phyloP scores from a whole-genome alignment of 2,329 filamentous ascomycete species.

The Talaromyces sp. region DNA sequence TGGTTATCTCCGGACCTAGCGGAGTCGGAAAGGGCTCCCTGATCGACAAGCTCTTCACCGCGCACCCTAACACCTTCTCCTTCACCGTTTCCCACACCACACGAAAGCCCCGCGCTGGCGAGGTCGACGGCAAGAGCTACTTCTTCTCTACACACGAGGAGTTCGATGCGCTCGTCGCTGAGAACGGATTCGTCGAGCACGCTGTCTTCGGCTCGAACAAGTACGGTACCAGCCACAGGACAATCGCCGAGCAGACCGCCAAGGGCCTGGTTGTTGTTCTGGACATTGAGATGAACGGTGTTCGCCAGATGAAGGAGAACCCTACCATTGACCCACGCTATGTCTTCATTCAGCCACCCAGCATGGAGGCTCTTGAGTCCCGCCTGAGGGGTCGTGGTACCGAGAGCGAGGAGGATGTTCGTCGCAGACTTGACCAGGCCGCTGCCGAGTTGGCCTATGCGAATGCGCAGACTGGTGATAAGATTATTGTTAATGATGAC shows the following conservation, averaged over 20 bases:
- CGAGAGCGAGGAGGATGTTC: constrained; percentile 73
- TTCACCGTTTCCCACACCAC: constrained; percentile 68
- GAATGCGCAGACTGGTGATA: constrained; percentile 63
- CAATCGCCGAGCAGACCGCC: constrained; percentile 73
- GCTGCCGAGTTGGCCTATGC: constrained; percentile 74
- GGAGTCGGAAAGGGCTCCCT: constrained; percentile 49
- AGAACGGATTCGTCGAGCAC: constrained; percentile 80
- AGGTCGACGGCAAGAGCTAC: constrained; percentile 78
- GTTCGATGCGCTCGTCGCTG: constrained; percentile 69
- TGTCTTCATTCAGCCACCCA: constrained; percentile 82
- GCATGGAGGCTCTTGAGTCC: constrained; percentile 71
- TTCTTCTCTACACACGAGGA: constrained; percentile 70
- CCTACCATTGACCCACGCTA: constrained; percentile 71
- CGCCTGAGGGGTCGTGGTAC: constrained; percentile 74
- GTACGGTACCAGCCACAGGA: constrained; percentile 82
- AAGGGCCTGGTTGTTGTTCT: constrained; percentile 77
- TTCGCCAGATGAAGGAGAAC: constrained; percentile 86
- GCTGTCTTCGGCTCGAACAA: constrained; percentile 82
- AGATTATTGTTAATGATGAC: constrained; percentile 68
- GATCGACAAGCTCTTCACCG: constrained; percentile 45
- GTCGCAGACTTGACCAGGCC: constrained; percentile 71
- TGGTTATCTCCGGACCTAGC: constrained; percentile 47
- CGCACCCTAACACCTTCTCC: constrained; percentile 47
- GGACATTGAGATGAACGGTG: constrained; percentile 98
- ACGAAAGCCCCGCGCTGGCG: constrained; percentile 71